Base-by-base conservation (phyloP, 495 filamentous ascomycete species). In the Penicillium lagena region DNA sequence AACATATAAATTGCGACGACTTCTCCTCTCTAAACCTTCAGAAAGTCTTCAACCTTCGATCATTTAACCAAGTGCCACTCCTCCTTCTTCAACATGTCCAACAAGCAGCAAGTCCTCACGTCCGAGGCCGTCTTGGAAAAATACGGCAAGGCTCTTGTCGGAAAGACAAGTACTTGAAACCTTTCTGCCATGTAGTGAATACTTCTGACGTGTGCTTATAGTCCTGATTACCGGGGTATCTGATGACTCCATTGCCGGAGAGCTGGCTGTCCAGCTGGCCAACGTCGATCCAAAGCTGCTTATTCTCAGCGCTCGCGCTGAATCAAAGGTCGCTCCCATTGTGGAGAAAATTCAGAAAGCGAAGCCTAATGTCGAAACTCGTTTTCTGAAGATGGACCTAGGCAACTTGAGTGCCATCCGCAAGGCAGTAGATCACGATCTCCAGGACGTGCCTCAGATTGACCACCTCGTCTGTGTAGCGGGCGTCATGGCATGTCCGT, bases 221-320 rank as follows among this genome's bases (percentile, higher is more conserved):
- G 54, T 57, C 4, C 37, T 57, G 6, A 51, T 57, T 17, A 57
- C 54, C n/a, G 54, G 54, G 13, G 44, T 57, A 15, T 47, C 54
- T 9, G 17, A 46, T 14, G 32, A 54, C 7, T 57, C 54, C 12
- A 57, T 57, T 11, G 54, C 51, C 8, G 54, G 51, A 27, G 50
- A 57, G 33, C 51, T 57, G 1, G 54, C 47, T 9, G 6, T 57
- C 3, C 54, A 54, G 22, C 40, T 57, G 2, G 10, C 51, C 3
- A 11, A 35, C 22, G 47, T 42, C 12, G 7, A 48, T 15, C 54
- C 54, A 2, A 50, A 47, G 12, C 47, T 54, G 14, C 47, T 57
- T 10, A 51, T 54, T 35, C 45, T 57, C 7, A 51, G 43, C 12
- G 54, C 54, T 6, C 47, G 54, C 7, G 29, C 44, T 27, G 47